Evolutionary conservation across 2,329 filamentous ascomycete species (phyloP).

Genomic region (Aspergillus viridinutans): DNA sequence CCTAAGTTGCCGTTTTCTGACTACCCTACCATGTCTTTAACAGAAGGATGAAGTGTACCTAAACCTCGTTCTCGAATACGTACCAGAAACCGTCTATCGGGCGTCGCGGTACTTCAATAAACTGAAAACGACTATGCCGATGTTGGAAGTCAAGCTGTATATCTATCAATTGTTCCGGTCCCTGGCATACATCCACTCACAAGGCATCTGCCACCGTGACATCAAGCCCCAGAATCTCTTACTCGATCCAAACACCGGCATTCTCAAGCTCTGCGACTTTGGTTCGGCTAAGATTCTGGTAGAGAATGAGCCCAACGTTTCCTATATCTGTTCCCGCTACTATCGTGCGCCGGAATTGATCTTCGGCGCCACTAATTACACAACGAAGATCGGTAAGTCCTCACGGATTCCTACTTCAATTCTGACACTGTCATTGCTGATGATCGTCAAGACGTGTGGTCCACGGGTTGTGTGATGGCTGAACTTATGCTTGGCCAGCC

Average conservation of each 20-base stretch:
- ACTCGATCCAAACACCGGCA: conserved; percentile 82
- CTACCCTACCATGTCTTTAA: neutral
- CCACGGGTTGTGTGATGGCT: conserved; percentile 98
- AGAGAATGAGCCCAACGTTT: conserved; percentile 98
- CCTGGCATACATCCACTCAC: conserved; percentile 96
- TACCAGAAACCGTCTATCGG: conserved; percentile 96
- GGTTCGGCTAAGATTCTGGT: conserved; percentile 98
- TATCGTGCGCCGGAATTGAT: conserved; percentile 97
- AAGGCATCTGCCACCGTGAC: conserved; percentile 97
- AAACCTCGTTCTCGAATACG: conserved; percentile 95
- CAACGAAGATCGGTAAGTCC: conserved; percentile 89
- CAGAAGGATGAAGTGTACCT: conserved; percentile 98
- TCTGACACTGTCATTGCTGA: conserved; percentile 9
- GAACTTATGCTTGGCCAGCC: conserved; percentile 98
- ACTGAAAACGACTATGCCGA: conserved; percentile 99
- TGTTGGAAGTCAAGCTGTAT: conserved; percentile 97
- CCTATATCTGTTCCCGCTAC: conserved; percentile 98
- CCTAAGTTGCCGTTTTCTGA: conserved; percentile 4
- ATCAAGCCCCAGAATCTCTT: conserved; percentile 99
- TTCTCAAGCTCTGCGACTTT: conserved; percentile 97
- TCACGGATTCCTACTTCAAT: neutral
- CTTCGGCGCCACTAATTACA: conserved; percentile 98
- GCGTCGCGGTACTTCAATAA: conserved; percentile 99
- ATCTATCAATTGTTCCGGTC: conserved; percentile 99
- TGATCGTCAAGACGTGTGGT: conserved; percentile 79